Evolutionary conservation across 2,329 filamentous ascomycete species (phyloP), one percentile per base, ranked within the genome.

Genomic region (Pseudodiploospora longispora): DNA sequence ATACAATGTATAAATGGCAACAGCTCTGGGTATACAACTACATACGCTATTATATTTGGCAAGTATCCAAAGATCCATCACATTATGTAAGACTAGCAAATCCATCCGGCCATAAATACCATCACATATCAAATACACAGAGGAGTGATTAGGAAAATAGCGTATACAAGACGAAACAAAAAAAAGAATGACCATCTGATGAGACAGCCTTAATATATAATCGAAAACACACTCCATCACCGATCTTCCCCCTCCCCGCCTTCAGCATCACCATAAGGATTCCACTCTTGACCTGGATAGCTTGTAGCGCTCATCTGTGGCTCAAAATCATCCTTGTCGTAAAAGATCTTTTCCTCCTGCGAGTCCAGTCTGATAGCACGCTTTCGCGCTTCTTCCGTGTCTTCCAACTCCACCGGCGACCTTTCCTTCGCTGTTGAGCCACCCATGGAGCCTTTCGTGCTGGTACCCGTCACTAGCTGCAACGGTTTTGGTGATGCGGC

Each of bases 261-360:
- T 10, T 62, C 58, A 5, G 55, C 50, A 46, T 61, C 59, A 8
- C 61, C 62, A 30, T 75, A 77, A 2, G 80, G 80, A 52, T 76
- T 76, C 81, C 82, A 86, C 59, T 85, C 82, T 63, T 84, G 79
- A 0, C 82, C 82, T 0, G 82, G 82, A 59, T 85, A 86, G 56
- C 75, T 80, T 9, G 80, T 82, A 6, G 80, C 81, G 39, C 69
- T 74, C 82, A 86, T 85, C 47, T 71, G 66, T 9, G 75, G 72
- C 55, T 66, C 61, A n/a, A 49, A 62, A 29, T 63, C 63, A 27
- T 62, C 59, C 6, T 61, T 63, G 6, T 63, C 58, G 36, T 59
- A 54, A 61, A 68, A 62, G 27, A 78, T 78, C 63, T 78, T 77
- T 59, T 78, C 75, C 55, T 78, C 74, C 47, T 74, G 70, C 6